Evolutionary conservation across 1,284 basidiomycete species (phyloP), one percentile per base, ranked within the genome.

Genomic region (Volvariella volvacea): DNA sequence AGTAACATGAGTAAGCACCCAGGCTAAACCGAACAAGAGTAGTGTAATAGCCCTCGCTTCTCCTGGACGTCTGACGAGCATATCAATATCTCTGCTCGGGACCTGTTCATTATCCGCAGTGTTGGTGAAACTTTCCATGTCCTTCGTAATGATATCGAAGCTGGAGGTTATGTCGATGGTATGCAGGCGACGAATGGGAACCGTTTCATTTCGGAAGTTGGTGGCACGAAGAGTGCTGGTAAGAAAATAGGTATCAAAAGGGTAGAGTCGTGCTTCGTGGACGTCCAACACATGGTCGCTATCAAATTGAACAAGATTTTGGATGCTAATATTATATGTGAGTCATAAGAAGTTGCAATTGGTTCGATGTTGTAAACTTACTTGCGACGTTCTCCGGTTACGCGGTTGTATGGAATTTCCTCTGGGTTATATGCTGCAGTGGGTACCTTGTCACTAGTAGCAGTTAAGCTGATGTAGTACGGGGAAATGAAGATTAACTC

Each of bases 201-300:
- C 42, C 2, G 65, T 64, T 22, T 56, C 36, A 49, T 73, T 70
- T 21, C 61, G 56, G 25, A 56, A 53, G 2, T 62, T 57, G 20
- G 63, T 52, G 1, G 64, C 71, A 2, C 68, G 67, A 14, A 80
- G 46, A 15, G 71, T 74, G 55, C 64, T 74, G 6, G 73, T 65
- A 15, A 80, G 64, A 20, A 62, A 50, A 53, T 80, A 80, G 0
- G 65, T 70, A 55, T 80, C 78, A 55, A 80, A 79, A 1, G 78
- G 78, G 52, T 79, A 80, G 3, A 78, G 55, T 4, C 65, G 69
- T 10, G 71, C 69, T 54, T 70, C 58, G 48, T 77, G 74, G 6
- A 77, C 75, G 50, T 80, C 75, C n/a, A 80, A 65, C 30, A 72
- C 68, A 52, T 79, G 72, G 49, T 76, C 71, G 46, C 68, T 74